Conservation (phyloP, 2,329 filamentous ascomycete genomes). For the Coniochaeta ligniaria region DNA sequence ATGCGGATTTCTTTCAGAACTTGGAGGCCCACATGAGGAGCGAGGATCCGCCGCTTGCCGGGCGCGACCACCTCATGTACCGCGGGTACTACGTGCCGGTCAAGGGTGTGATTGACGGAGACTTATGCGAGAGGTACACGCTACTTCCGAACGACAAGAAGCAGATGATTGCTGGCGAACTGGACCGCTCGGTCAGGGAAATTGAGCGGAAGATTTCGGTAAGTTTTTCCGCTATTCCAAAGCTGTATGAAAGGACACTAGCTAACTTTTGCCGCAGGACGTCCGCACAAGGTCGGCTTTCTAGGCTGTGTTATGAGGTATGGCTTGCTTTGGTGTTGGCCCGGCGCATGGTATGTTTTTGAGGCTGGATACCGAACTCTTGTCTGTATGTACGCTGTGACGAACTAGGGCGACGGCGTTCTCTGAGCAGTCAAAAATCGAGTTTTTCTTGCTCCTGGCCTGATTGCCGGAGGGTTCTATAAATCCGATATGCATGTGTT, state of each 20-base stretch:
- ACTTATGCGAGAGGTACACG: slow-evolving; percentile 88
- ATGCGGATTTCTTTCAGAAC: slow-evolving; percentile 95
- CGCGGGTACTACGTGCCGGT: slow-evolving; percentile 92
- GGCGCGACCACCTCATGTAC: slow-evolving; percentile 92
- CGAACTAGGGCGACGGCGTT: not conserved
- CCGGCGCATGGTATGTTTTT: not conserved
- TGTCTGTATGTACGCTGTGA: not conserved
- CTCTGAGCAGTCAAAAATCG: not conserved
- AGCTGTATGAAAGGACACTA: not conserved
- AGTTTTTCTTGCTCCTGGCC: not conserved
- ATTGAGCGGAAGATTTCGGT: slow-evolving; percentile 92
- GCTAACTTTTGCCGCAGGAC: slow-evolving; percentile 31
- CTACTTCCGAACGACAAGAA: slow-evolving; percentile 82
- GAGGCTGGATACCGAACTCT: not conserved
- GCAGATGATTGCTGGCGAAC: slow-evolving; percentile 86
- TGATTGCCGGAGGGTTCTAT: not conserved
- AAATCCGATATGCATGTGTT: not conserved
- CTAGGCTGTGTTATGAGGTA: slow-evolving; percentile 22
- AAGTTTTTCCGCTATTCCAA: slow-evolving; percentile 14
- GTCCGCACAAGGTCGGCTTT: slow-evolving; percentile 54
- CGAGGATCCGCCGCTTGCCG: slow-evolving; percentile 82
- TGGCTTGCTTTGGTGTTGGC: not conserved
- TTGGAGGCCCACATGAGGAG: slow-evolving; percentile 81
- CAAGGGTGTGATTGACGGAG: slow-evolving; percentile 94
- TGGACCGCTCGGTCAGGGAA: slow-evolving; percentile 84